Conservation (phyloP, 257 asterid genomes). For the Avicennia marina region DNA sequence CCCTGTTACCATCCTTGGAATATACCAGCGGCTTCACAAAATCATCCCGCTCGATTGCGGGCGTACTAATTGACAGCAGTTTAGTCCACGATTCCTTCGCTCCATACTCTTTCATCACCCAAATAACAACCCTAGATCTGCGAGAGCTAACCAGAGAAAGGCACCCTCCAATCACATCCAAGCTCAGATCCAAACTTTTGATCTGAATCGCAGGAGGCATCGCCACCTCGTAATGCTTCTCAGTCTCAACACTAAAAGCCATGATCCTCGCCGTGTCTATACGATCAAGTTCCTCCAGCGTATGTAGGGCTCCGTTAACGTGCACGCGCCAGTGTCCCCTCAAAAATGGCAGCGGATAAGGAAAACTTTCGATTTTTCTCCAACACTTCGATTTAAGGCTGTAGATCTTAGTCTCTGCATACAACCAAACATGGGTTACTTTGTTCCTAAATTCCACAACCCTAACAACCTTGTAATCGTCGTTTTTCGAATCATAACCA, state of each 20-base stretch:
- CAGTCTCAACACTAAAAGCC: slow-evolving; percentile 49
- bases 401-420: slow-evolving; percentile 35
- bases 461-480: slow-evolving; percentile 56
- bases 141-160: slow-evolving; percentile 34
- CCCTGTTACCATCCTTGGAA: slow-evolving; percentile 29
- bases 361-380: slow-evolving; percentile 37
- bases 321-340: slow-evolving; percentile 45
- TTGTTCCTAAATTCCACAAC: slow-evolving; percentile 32
- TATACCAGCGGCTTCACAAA: slow-evolving; percentile 37
- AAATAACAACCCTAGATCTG: slow-evolving; percentile 30
- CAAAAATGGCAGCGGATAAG: slow-evolving; percentile 38
- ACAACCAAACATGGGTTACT: slow-evolving; percentile 22
- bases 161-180: slow-evolving; percentile 40
- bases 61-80: slow-evolving; percentile 39
- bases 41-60: slow-evolving; percentile 19
- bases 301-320: slow-evolving; percentile 48
- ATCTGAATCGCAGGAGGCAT: slow-evolving; percentile 32
- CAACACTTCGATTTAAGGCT: slow-evolving; percentile 48
- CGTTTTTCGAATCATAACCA: slow-evolving; percentile 37
- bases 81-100: slow-evolving; percentile 58
- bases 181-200: slow-evolving; percentile 17
- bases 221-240: slow-evolving; percentile 30
- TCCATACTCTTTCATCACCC: slow-evolving; percentile 68
- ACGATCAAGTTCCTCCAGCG: slow-evolving; percentile 17
- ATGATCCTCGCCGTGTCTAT: slow-evolving; percentile 19